Evolutionary conservation across 2,329 filamentous ascomycete species (phyloP), one percentile per base, ranked within the genome.

Genomic region (Phialophora tarda): DNA sequence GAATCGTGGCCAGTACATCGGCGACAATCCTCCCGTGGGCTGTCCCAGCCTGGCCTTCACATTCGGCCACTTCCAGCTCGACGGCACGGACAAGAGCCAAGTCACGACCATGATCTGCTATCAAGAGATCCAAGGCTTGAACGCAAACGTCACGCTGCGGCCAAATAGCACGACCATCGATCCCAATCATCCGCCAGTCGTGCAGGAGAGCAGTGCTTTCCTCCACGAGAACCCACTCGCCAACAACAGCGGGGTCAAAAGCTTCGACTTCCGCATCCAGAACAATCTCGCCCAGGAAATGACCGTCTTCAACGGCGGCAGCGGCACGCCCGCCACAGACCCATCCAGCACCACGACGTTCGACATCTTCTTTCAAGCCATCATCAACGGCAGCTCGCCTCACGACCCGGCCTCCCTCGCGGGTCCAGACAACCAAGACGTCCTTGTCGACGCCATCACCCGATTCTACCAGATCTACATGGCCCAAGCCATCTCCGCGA

Each of bases 201-300:
- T 63, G 14, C 21, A 62, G n/a, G 63, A 67, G 11, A 53, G 34
- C 12, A 70, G 62, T 32, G 50, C 65, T 28, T 57, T 53, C 32
- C 26, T 67, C 12, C 62, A 68, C 24, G 57, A 61, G 5, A 73
- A 73, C 63, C 70, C 71, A 2, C 30, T 53, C n/a, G 51, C 54
- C 59, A 66, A 61, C 26, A 68, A 47, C 38, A 70, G 51, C 12
- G 60, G 57, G n/a, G 51, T 59, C 23, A 67, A 68, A 23, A 64
- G 65, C 2, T 73, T 73, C 59, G 68, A 73, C 47, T 72, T 73
- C 48, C 71, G 70, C 32, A 73, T 73, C 44, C 65, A 73, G 54
- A 69, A 70, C 50, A 73, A 72, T 56, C 64, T 73, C 23, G 69
- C 67, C 24, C 65, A 68, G 26, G 65, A 71, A 54, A 64, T 71